phyloP scores from a whole-genome alignment of 768 basidiomycete genomes.

The Macrolepiota fuliginosa region DNA sequence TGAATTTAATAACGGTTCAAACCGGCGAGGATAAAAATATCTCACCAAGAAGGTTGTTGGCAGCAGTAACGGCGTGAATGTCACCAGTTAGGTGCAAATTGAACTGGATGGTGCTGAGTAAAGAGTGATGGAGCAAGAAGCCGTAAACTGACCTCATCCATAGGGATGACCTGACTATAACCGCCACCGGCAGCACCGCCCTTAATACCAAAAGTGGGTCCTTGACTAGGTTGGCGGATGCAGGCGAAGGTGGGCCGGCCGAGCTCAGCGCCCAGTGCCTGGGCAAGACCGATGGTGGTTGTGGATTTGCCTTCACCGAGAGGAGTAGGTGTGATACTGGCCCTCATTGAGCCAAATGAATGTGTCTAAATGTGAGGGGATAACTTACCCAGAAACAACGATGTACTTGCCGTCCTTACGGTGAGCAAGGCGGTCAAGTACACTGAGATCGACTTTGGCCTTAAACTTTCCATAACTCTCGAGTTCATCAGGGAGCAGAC shows the following conservation, averaged over 20 bases:
- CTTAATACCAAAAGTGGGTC: slow-evolving; percentile 99
- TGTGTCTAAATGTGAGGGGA: neutral
- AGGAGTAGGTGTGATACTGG: slow-evolving; percentile 92
- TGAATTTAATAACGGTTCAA: slow-evolving; percentile 11
- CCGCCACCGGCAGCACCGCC: slow-evolving; percentile 98
- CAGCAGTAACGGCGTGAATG: slow-evolving; percentile 96
- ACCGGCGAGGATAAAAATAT: neutral
- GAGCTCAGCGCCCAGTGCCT: slow-evolving; percentile 93
- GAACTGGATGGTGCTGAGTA: slow-evolving; percentile 50
- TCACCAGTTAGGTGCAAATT: slow-evolving; percentile 96
- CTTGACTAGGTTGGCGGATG: slow-evolving; percentile 97
- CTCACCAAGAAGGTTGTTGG: slow-evolving; percentile 91
- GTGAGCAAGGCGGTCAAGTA: slow-evolving; percentile 80
- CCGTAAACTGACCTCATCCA: slow-evolving; percentile 76
- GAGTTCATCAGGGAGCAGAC: slow-evolving; percentile 80
- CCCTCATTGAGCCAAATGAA: slow-evolving; percentile 1
- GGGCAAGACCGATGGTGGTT: slow-evolving; percentile 94
- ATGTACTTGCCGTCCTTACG: slow-evolving; percentile 96
- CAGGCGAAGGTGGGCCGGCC: slow-evolving; percentile 93
- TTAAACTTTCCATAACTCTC: slow-evolving; percentile 96
- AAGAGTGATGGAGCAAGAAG: neutral
- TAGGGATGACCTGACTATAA: slow-evolving; percentile 98
- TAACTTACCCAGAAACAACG: slow-evolving; percentile 80
- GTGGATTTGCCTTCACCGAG: slow-evolving; percentile 98
- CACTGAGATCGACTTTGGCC: slow-evolving; percentile 91